Percentiles rank a stretch among this genome's conserved stretches.
Conservation (phyloP, 129 eudicot species). For the Deinandra increscens region DNA sequence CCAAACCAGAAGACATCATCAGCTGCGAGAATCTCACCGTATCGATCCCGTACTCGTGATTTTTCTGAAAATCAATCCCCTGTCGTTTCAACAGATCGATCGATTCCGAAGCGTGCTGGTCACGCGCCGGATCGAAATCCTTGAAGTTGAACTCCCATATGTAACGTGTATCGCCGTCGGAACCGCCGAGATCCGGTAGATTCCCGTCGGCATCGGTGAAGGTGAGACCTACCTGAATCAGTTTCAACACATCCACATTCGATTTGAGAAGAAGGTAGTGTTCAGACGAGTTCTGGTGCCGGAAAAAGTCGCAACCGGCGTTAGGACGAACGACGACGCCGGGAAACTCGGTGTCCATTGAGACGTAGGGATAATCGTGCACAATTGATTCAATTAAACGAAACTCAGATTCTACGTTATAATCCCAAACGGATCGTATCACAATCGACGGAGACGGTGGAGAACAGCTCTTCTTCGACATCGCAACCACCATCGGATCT, state of each 20-base stretch:
- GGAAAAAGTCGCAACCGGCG: constrained; percentile 16
- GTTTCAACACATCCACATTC: constrained; percentile 59
- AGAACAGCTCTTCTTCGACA: constrained; percentile 24
- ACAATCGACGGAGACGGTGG: constrained; percentile 32
- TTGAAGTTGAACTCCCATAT: constrained; percentile 80
- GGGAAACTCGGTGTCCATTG: constrained; percentile 79
- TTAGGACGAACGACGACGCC: constrained; percentile 53
- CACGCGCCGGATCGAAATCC: constrained; percentile 55
- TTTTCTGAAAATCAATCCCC: constrained; percentile 60
- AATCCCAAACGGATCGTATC: constrained; percentile 58
- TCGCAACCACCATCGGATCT: constrained; percentile 26
- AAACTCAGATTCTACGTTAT: constrained; percentile 51
- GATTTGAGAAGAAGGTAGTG: constrained; percentile 48
- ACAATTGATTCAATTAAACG: constrained; percentile 36
- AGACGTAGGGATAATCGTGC: constrained; percentile 48
- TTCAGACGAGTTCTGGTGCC: constrained; percentile 31
- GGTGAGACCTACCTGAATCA: constrained; percentile 73
- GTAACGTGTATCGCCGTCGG: constrained; percentile 14
- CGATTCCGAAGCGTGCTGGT: constrained; percentile 53
- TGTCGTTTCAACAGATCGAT: constrained; percentile 54
- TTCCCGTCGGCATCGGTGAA: constrained; percentile 57
- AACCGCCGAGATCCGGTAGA: constrained; percentile 32
- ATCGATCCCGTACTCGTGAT: constrained; percentile 26
- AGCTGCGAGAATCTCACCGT: constrained; percentile 44
- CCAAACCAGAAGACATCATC: constrained; percentile 64